Evolutionary conservation across 1,139 yeast genomes (phyloP), one percentile per base, ranked within the genome.

Genomic region (Candida sanyaensis): DNA sequence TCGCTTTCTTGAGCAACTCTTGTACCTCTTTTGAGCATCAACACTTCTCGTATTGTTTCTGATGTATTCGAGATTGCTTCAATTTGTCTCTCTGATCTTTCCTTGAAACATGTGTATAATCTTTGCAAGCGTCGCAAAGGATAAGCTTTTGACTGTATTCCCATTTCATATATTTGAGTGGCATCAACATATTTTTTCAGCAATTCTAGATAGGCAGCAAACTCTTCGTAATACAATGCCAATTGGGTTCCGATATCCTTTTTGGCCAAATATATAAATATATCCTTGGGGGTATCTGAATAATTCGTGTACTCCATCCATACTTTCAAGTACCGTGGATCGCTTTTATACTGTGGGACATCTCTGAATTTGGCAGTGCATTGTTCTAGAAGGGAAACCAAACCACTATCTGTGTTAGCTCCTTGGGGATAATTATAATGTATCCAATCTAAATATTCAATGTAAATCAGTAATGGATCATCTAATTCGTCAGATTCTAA

Each of bases 221-320:
- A 91, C 53, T 84, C 88, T 60, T 90, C 96, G 59, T 91, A 93
- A 61, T 79, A 92, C 23, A 83, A 60, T 0, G 97, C 84, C 47
- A 89, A 69, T 40, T 75, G 73, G 34, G 63, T 63, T 0, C 97
- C 98, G 32, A 93, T 89, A 45, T 78, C 83, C 56, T 86, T 86
- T 50, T 88, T 80, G 42, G 86, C 83, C 61, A 93, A 71, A 61
- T 86, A 91, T 2, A 82, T 74, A 62, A 86, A 92, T 4, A 89
- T 75, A 48, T 88, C 96, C 31, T 78, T 67, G 0, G 95, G 93
- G 5, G 84, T 74, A 53, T 88, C 93, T 1, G 88, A 80, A 57
- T 81, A 84, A 24, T 75, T 77, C 23, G 86, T 81, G 61, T 88
- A 89, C 51, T 83, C 84, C 44, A 92, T 67, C 97, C 99, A 93